Conservation (phyloP, 2,329 filamentous ascomycete genomes). For the Clarireedia monteithiana region DNA sequence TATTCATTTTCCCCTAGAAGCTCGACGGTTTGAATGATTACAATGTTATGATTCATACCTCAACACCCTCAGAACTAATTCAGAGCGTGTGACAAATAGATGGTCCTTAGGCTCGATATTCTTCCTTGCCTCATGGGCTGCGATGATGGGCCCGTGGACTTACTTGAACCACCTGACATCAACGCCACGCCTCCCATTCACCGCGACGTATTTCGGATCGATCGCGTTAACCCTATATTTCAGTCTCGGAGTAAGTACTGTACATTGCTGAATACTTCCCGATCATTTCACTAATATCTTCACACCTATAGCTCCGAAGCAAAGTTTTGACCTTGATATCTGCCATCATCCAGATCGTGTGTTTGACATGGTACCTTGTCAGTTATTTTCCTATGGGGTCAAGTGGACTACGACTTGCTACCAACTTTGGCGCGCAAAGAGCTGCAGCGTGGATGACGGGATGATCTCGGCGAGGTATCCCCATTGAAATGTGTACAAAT, state of each 20-base stretch:
- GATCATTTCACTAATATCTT: constrained; percentile 14
- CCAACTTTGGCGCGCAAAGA: constrained; percentile 75
- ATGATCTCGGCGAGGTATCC: constrained; percentile 32
- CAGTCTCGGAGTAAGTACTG: constrained; percentile 72
- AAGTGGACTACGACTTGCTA: constrained; percentile 76
- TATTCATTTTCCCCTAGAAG: neutral
- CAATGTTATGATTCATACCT: constrained; percentile 15
- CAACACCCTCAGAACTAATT: constrained; percentile 19
- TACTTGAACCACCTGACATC: constrained; percentile 84
- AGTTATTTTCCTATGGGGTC: constrained; percentile 98
- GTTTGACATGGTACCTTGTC: constrained; percentile 85
- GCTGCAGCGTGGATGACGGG: constrained; percentile 84
- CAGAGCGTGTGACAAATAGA: constrained; percentile 43
- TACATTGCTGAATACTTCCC: neutral
- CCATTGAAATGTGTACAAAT: neutral
- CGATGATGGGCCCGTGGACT: constrained; percentile 82
- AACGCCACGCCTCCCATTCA: constrained; percentile 80
- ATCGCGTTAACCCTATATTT: constrained; percentile 88
- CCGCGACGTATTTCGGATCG: constrained; percentile 88
- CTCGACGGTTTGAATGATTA: neutral
- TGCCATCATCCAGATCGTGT: constrained; percentile 73
- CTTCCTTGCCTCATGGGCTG: constrained; percentile 87
- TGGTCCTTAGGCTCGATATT: constrained; percentile 90
- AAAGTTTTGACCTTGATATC: constrained; percentile 80
- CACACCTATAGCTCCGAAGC: constrained; percentile 59